A percentile compares a stretch with the other conserved stretches of the same genome.
Evolutionary conservation across 371 early-diverging fungal genomes (phyloP).

Genomic region (Mucor indicus): DNA sequence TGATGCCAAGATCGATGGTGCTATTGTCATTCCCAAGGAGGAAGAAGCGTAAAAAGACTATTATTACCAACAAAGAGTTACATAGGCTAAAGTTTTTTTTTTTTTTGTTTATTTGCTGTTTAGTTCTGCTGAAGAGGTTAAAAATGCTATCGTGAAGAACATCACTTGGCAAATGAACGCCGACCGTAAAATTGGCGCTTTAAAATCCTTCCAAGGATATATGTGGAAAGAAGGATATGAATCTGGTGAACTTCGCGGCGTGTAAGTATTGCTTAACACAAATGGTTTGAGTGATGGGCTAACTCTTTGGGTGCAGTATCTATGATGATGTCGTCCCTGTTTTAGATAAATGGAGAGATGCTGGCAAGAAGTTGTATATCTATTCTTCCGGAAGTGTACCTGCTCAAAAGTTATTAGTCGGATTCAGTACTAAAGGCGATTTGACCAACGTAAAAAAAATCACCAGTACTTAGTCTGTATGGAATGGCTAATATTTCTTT

Average conservation of each 20-base stretch:
- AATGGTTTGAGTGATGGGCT: too few species aligned
- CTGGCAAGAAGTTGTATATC: constrained; percentile 73
- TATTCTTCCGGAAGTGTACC: constrained; percentile 93
- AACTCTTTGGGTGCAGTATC: constrained; percentile 46
- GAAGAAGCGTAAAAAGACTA: constrained; percentile 27
- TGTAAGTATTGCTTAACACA: constrained; percentile 68
- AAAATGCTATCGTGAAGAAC: constrained; percentile 61
- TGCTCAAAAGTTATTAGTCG: constrained; percentile 91
- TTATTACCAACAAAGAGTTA: not conserved
- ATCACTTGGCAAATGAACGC: constrained; percentile 80
- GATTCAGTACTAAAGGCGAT: constrained; percentile 81
- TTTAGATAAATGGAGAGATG: constrained; percentile 64
- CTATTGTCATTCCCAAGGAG: constrained; percentile 45
- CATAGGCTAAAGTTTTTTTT: not conserved
- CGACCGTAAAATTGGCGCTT: constrained; percentile 84
- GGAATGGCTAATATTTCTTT: not conserved
- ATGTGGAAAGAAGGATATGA: constrained; percentile 91
- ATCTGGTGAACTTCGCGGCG: constrained; percentile 71
- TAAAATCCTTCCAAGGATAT: constrained; percentile 92
- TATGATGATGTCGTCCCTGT: constrained; percentile 84
- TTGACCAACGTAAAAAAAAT: constrained; percentile 61
- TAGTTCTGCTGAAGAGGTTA: constrained; percentile 51
- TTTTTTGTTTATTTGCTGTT: not conserved
- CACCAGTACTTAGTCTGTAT: not conserved
- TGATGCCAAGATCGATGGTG: constrained; percentile 39